Conservation (phyloP, 768 basidiomycete genomes). For the Pulveroboletus frians region DNA sequence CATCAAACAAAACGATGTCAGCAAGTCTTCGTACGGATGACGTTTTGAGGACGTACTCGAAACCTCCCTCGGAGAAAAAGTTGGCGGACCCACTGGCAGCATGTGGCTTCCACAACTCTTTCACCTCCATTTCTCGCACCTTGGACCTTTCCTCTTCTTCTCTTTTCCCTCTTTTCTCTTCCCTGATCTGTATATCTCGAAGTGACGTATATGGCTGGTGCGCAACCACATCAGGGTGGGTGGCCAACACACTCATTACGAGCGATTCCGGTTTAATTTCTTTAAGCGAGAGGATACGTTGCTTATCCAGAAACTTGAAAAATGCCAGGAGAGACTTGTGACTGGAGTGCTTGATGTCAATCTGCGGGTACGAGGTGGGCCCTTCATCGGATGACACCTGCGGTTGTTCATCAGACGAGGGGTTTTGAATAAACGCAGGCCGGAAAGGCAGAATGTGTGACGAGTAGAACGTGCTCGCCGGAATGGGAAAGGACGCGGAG, state of each 20-base stretch:
- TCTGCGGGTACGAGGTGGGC: slow-evolving; percentile 36
- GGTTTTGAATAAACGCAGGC: slow-evolving; percentile 48
- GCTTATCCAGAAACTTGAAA: slow-evolving; percentile 73
- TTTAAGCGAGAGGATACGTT: slow-evolving; percentile 67
- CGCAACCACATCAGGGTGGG: slow-evolving; percentile 50
- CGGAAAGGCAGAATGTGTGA: slow-evolving; percentile 72
- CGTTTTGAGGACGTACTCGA: slow-evolving; percentile 43
- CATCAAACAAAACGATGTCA: not conserved
- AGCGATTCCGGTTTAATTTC: slow-evolving; percentile 50
- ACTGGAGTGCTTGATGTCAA: slow-evolving; percentile 73
- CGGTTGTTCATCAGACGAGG: slow-evolving; percentile 5
- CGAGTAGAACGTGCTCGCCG: slow-evolving; percentile 72
- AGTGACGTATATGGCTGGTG: slow-evolving; percentile 56
- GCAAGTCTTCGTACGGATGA: not conserved
- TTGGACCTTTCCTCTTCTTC: slow-evolving; percentile 46
- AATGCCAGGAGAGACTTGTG: slow-evolving; percentile 81
- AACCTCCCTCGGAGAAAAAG: slow-evolving; percentile 61
- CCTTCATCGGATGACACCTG: slow-evolving; percentile 4
- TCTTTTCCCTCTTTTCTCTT: slow-evolving; percentile 52
- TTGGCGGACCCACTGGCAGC: slow-evolving; percentile 38
- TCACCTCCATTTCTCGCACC: slow-evolving; percentile 51
- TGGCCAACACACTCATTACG: slow-evolving; percentile 47
- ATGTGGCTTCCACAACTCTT: slow-evolving; percentile 75
- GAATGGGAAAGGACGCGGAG: slow-evolving; percentile 61
- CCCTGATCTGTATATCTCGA: slow-evolving; percentile 59